Base-by-base conservation (phyloP, 2,329 filamentous ascomycete species). In the Neonectria neomacrospora region DNA sequence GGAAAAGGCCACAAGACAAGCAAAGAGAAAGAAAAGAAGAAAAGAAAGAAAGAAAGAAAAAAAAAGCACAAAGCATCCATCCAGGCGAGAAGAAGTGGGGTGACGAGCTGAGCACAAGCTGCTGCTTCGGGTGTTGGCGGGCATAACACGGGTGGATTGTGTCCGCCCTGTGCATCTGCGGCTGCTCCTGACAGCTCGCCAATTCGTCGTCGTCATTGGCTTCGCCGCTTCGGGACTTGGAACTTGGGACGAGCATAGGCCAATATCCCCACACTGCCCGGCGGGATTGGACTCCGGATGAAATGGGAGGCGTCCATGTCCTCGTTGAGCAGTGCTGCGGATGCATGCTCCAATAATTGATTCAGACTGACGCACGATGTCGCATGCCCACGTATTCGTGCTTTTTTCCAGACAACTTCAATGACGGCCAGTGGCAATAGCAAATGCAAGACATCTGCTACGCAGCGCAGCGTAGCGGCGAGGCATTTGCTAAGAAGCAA, bases 41-140 rank as follows among this genome's bases (percentile, higher is more conserved):
- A 22, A 50, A 54, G 6, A 14, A 6, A 37, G 34, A 28, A 12
- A 39, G 39, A 44, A 14, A 16, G 16, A n/a, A n/a, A 53, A 47
- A 56, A 60, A 63, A 63, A 52, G 47, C 53, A 50, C 44, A 5
- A 30, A 23, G 26, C 20, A 56, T 47, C 47, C 53, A 53, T 47
- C 47, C 60, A 62, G 48, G 57, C 42, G 62, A 57, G 62, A 61
- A 62, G 61, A 63, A 62, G 58, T 62, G 66, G 64, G 51, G 50
- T 63, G 54, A 61, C 57, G 41, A 42, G 47, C 51, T 42, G 42
- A 55, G 26, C 20, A 28, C 44, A 20, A 23, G 28, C 18, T 14
- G 18, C 48, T 23, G 18, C 39, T 22, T 57, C 54, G 54, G 54
- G 45, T 50, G 54, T 57, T 57, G 54, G 54, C 54, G 54, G 44